These are phyloP conservation scores for Petasospora rhodanensis DNA, from an alignment of 1,139 yeast species.

Conservation along the genomic window DNA sequence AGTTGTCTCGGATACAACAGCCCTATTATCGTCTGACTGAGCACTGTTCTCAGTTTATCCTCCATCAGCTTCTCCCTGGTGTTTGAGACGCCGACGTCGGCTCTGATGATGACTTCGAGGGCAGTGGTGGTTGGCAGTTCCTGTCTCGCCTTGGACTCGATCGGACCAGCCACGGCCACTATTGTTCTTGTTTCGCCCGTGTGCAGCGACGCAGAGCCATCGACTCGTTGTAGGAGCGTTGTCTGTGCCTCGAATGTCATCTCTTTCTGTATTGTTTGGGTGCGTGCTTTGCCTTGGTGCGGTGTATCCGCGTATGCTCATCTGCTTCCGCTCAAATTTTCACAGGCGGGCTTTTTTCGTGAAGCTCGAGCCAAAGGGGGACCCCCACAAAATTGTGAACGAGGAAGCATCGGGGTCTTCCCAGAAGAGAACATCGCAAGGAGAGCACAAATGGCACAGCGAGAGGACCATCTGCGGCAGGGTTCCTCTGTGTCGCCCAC, in stretches of 20 bases:
- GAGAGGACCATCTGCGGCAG: conserved; percentile 46
- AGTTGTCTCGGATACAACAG: conserved; percentile 76
- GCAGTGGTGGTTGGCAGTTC: conserved; percentile 79
- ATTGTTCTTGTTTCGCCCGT: conserved; percentile 53
- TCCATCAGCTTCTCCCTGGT: conserved; percentile 79
- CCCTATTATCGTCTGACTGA: conserved; percentile 61
- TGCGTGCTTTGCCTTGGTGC: background rate
- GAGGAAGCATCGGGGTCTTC: too few species aligned
- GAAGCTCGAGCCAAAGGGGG: too few species aligned
- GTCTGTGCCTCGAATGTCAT: conserved; percentile 19
- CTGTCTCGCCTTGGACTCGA: conserved; percentile 79
- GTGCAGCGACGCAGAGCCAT: conserved; percentile 70
- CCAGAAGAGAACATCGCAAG: too few species aligned
- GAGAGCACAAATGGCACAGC: too few species aligned
- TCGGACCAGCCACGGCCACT: conserved; percentile 84
- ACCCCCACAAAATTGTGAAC: background rate
- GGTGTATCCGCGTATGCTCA: too few species aligned
- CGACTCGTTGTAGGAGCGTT: conserved; percentile 50
- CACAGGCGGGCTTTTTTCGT: too few species aligned
- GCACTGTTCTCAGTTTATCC: conserved; percentile 59
- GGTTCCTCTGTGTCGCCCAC: conserved; percentile 45
- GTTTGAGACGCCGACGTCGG: conserved; percentile 66
- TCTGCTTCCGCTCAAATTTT: too few species aligned
- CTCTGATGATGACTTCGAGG: conserved; percentile 76
- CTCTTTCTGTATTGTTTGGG: background rate